Base-by-base conservation (phyloP, 202 grass and related monocot genomes). In the Alloteropsis angusta region DNA sequence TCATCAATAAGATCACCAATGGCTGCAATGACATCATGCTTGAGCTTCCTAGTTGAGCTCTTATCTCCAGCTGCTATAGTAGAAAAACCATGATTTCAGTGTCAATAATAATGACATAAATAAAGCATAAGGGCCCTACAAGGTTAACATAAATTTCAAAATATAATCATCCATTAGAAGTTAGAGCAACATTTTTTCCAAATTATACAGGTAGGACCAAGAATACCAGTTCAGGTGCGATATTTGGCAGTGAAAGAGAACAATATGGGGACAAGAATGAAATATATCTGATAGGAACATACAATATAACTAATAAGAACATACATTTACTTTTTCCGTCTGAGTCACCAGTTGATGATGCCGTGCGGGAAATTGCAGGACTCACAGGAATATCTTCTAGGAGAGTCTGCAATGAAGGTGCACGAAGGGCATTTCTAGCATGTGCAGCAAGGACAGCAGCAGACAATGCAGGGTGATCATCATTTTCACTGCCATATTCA, bases 1-100 rank as follows among this genome's bases (percentile, higher is more conserved):
- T 98, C 95, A 54, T 93, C 88, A 38, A 98, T 94, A 47, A 98
- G 85, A 88, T 87, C 89, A 82, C 93, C 93, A 72, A 98, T 93
- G 65, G 92, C 85, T 65, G 91, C 85, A 32, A 98, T 98, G 45
- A 92, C 95, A 95, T 92, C 92, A 76, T 98, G 92, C 79, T 98
- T 98, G 70, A 98, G 83, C 66, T 90, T 95, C 79, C 78, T 85
- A 75, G 83, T 85, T 23, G 72, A 77, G 79, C 74, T 92, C 80
- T 85, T 94, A 72, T 94, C 92, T 67, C 91, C 95, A 76, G 92
- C 75, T 88, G 80, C 66, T 78, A 58, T 70, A 74, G 44, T 79
- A 71, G 62, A 85, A 62, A 21, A 76, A 28, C 0, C 15, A 82
- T 26, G 65, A 58, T 13, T 41, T 82, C 39, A 84, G 72, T 64